These are phyloP conservation scores for Neonectria neomacrospora DNA, from an alignment of 2,329 filamentous ascomycete genomes.

Conservation along the genomic window DNA sequence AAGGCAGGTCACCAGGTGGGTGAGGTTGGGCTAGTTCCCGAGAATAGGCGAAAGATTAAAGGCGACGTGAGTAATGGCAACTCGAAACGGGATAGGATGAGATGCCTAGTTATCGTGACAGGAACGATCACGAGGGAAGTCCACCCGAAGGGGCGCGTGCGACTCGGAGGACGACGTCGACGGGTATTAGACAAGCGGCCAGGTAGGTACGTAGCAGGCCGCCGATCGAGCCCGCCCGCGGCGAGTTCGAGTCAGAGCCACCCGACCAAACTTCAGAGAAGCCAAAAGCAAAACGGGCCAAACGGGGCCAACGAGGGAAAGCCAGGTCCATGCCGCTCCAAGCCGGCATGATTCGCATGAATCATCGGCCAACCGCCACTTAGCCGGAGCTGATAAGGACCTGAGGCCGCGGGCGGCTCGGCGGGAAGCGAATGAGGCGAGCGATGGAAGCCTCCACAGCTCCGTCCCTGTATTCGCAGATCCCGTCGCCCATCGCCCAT, in stretches of 20 bases:
- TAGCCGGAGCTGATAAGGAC: slow-evolving; percentile 13
- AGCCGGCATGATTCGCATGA: slow-evolving; percentile 3
- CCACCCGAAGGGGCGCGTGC: slow-evolving; percentile 10
- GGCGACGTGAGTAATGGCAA: slow-evolving; percentile 19
- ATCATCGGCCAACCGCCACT: background rate
- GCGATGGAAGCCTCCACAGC: background rate
- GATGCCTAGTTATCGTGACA: slow-evolving; percentile 10
- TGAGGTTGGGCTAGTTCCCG: slow-evolving; percentile 31
- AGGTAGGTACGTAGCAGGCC: slow-evolving; percentile 1
- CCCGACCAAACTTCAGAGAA: slow-evolving; percentile 20
- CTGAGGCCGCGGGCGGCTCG: slow-evolving; percentile 11
- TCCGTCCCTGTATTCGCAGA: slow-evolving; percentile 5
- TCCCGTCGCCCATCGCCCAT: background rate
- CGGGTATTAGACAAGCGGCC: background rate
- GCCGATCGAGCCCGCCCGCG: slow-evolving; percentile 19
- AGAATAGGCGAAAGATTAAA: slow-evolving; percentile 19
- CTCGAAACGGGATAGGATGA: slow-evolving; percentile 25
- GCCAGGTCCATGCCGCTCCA: slow-evolving; percentile 16
- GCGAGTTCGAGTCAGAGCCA: slow-evolving; percentile 21
- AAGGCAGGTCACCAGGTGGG: slow-evolving; percentile 38
- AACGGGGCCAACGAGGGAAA: slow-evolving; percentile 21
- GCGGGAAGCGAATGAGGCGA: slow-evolving; percentile 10
- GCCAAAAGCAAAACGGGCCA: slow-evolving; percentile 23
- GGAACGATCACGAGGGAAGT: slow-evolving; percentile 21
- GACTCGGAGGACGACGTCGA: background rate